Base-by-base conservation (phyloP, 2,329 filamentous ascomycete genomes). In the Gremmenia infestans region DNA sequence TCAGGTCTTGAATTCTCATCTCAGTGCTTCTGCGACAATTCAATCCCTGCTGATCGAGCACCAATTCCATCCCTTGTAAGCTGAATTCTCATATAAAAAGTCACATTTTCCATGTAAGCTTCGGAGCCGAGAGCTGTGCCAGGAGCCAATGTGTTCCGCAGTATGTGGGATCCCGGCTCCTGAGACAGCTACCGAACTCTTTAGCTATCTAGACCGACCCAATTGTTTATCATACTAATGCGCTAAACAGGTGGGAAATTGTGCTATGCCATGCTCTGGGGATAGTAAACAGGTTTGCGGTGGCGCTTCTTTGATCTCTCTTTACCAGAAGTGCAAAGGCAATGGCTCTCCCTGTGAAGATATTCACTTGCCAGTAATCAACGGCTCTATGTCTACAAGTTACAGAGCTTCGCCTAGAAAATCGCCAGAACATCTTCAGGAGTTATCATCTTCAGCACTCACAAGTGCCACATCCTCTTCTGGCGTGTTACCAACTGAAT, bases 1-100 rank as follows among this genome's bases (percentile, higher is more conserved):
- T 32, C 17, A 57, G 71, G 70, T 12, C 42, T 71, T 0, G 70
- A 73, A 54, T 72, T 69, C 51, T 62, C 62, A 2, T 57, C 53
- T 2, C 62, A 68, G 54, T 67, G 67, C 23, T 66, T 62, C 50
- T 67, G 65, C 48, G 65, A 55, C 4, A 58, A 65, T 35, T 47
- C 46, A 1, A 48, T 71, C 39, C 52, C 51, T 6, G 17, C 59
- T 1, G 56, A 50, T 9, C 60, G 64, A 7, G 54, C 57, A 7
- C 52, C 59, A 11, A 60, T 56, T 8, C 52, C 59, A 2, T 55
- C 55, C 3, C 53, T 55, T n/a, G 80, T 57, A 72, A 11, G 28
- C 28, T 9, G 7, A 11, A 32, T 11, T 12, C 11, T 2, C 4
- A 32, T 32, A 11, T 9, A 32, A 32, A 32, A 32, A 12, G 28